A percentile compares a stretch with the other conserved stretches of the same genome.
Conservation (phyloP, 306 rosid genomes). For the Fragaria ananassa region DNA sequence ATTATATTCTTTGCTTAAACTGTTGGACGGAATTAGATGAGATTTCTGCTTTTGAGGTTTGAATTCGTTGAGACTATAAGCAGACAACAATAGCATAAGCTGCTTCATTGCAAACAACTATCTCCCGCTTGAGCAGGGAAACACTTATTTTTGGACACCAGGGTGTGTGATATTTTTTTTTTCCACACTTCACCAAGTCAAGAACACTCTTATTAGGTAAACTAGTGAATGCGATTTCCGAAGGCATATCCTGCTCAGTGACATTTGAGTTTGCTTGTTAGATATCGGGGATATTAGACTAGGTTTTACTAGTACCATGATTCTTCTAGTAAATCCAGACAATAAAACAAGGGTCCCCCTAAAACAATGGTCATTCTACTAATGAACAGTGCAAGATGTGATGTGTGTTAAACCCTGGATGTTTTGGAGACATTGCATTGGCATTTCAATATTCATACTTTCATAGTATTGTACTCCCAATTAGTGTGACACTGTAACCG, state of each 20-base stretch:
- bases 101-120: not conserved
- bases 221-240: not conserved
- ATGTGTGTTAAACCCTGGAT: not conserved
- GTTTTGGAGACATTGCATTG: not conserved
- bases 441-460: not conserved
- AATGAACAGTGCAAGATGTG: not conserved
- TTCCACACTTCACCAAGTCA: not conserved
- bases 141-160: not conserved
- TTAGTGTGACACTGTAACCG: no score
- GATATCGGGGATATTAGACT: not conserved
- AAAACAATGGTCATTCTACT: not conserved
- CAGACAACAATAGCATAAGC: not conserved
- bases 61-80: no score
- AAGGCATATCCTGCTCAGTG: not conserved
- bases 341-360: not conserved
- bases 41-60: no score
- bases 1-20: not conserved
- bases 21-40: no score
- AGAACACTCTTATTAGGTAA: not conserved
- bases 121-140: not conserved
- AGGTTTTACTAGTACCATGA: not conserved
- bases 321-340: not conserved
- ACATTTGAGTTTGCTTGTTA: not conserved
- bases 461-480: no score
- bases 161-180: no score